These are phyloP conservation scores for Fusarium sp. DNA, from an alignment of 2,329 filamentous ascomycete genomes.

Conservation along the genomic window DNA sequence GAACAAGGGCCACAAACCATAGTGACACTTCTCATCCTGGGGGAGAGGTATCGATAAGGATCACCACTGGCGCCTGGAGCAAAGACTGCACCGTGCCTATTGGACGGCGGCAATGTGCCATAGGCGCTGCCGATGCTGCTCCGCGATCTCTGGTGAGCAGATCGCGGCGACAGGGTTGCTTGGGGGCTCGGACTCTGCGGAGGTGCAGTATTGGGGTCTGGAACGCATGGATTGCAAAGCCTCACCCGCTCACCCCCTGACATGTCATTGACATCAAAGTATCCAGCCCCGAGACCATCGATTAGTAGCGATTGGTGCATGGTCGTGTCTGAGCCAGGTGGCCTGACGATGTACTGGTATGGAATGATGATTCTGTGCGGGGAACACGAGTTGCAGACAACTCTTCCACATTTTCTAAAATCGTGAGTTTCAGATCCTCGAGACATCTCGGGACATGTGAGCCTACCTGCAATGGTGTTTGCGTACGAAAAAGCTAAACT, in stretches of 20 bases:
- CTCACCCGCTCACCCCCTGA: constrained; percentile 69
- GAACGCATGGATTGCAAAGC: constrained; percentile 72
- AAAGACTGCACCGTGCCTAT: constrained; percentile 54
- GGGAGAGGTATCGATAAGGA: constrained; percentile 49
- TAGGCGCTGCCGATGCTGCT: constrained; percentile 55
- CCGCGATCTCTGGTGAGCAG: constrained; percentile 59
- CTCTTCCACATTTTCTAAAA: constrained; percentile 85
- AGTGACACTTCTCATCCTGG: constrained; percentile 60
- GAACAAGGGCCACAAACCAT: constrained; percentile 55
- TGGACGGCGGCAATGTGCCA: constrained; percentile 44
- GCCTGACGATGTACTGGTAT: constrained; percentile 89
- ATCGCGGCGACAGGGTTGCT: constrained; percentile 49
- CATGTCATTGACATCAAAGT: constrained; percentile 58
- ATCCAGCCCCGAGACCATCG: constrained; percentile 54
- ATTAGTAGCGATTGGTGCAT: constrained; percentile 52
- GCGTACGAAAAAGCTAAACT: constrained; percentile 86
- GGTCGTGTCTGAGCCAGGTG: constrained; percentile 64
- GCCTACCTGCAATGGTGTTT: constrained; percentile 91
- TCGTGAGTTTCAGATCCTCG: constrained; percentile 26
- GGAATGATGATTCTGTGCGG: constrained; percentile 96
- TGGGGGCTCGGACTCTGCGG: constrained; percentile 58
- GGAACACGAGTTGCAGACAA: constrained; percentile 91
- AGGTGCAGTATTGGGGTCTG: constrained; percentile 70
- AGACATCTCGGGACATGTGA: constrained; percentile 16
- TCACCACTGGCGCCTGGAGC: constrained; percentile 49